phyloP scores from a whole-genome alignment of 2,329 filamentous ascomycete species.

The Pseudogymnoascus sp. region DNA sequence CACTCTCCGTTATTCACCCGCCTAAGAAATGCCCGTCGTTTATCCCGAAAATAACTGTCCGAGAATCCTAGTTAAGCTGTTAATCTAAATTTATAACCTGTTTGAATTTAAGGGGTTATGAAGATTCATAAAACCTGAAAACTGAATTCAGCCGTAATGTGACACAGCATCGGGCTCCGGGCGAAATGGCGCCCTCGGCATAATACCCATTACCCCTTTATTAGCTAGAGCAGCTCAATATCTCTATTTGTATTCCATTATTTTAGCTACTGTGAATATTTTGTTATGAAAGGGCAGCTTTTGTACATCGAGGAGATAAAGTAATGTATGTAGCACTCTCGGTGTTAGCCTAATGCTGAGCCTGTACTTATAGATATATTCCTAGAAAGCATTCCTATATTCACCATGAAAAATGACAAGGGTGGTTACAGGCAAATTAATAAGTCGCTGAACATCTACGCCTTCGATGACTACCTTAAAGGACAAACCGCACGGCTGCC shows the following conservation, averaged over 20 bases:
- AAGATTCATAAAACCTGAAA: neutral
- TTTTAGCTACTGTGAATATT: neutral
- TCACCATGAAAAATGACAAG: neutral
- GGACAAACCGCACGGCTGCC: conserved; percentile 53
- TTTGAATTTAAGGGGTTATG: neutral
- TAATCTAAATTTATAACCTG: neutral
- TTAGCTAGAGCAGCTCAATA: neutral
- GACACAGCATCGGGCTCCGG: neutral
- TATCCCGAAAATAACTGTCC: neutral
- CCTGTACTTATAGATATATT: neutral
- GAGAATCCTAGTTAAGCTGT: neutral
- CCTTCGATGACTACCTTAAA: conserved; percentile 24
- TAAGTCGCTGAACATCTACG: neutral
- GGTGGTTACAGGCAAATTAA: neutral
- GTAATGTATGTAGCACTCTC: neutral
- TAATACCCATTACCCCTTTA: neutral
- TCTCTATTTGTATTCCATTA: neutral
- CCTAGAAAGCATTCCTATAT: neutral
- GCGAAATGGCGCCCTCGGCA: neutral
- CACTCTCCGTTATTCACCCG: neutral
- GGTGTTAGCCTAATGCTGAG: neutral
- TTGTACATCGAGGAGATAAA: neutral
- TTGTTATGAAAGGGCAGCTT: neutral
- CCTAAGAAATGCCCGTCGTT: neutral
- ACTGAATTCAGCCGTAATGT: neutral